These are phyloP conservation scores for Anisodus tanguticus DNA, from an alignment of 257 asterid genomes.

Conservation along the genomic window DNA sequence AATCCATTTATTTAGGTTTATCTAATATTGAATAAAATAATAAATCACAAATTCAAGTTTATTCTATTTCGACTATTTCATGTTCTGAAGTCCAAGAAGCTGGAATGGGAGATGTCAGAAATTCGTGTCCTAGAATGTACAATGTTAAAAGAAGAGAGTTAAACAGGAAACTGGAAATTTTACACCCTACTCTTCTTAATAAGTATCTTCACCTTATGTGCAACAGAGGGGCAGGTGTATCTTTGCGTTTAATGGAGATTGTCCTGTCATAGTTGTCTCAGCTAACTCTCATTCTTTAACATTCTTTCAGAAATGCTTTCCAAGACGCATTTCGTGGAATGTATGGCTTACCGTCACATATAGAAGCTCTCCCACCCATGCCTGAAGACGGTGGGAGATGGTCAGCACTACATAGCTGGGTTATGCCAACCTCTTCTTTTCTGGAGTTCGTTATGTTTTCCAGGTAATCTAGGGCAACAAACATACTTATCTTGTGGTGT, in stretches of 20 bases:
- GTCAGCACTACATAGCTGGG: conserved; percentile 95
- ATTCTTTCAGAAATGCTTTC: conserved; percentile 66
- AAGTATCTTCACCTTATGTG: conserved; percentile 23
- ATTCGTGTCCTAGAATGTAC: not conserved
- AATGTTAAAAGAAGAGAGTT: not conserved
- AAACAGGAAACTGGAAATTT: not conserved
- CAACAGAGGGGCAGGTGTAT: not conserved
- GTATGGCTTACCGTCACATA: conserved; percentile 81
- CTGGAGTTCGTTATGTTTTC: conserved; percentile 94
- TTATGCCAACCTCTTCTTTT: conserved; percentile 96
- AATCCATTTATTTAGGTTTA: not conserved
- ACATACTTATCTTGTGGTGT: conserved; percentile 21
- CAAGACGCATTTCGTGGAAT: conserved; percentile 80
- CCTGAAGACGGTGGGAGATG: conserved; percentile 94
- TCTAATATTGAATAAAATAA: not conserved
- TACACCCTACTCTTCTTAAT: not conserved
- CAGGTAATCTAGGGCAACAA: conserved; percentile 52
- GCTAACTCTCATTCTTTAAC: conserved; percentile 28
- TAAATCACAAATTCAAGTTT: not conserved
- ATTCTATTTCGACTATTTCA: conserved; percentile 1
- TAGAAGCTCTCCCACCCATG: conserved; percentile 98
- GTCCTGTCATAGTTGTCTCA: not conserved
- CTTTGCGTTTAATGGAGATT: not conserved
- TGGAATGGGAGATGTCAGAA: not conserved
- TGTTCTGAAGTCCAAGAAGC: conserved; percentile 1